A percentile compares a stretch with the other conserved stretches of the same genome.
phyloP scores from a whole-genome alignment of 139 green algal species.

The Chlamydomonas incerta region DNA sequence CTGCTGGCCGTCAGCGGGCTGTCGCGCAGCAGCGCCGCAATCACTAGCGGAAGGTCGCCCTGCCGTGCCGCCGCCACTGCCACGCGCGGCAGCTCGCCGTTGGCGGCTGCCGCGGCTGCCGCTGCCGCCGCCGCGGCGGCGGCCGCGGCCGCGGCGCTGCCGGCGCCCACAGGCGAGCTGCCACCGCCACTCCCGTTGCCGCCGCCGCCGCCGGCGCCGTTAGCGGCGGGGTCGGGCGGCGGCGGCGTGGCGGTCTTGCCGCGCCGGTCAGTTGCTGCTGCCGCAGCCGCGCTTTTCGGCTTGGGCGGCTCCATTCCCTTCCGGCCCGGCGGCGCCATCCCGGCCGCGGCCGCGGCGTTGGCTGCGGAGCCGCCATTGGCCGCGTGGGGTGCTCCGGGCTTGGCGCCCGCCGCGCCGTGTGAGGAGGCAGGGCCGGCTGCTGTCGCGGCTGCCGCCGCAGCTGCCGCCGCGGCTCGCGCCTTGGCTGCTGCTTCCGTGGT shows the following conservation, averaged over 20 bases:
- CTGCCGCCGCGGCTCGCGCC: too few relatives aligned
- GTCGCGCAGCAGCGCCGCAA: constrained; percentile 35
- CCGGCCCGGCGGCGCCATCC: background rate
- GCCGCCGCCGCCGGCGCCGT: background rate
- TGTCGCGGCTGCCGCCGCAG: too few relatives aligned
- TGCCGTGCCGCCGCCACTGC: constrained; percentile 8
- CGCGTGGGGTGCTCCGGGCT: too few relatives aligned
- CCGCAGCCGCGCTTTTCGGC: background rate
- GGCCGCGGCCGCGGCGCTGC: background rate
- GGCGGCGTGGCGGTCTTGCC: too few relatives aligned
- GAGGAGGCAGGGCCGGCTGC: too few relatives aligned
- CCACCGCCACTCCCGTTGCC: constrained; percentile 11
- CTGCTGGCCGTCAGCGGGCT: constrained; percentile 9
- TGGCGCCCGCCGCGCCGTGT: too few relatives aligned
- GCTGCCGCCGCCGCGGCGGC: background rate
- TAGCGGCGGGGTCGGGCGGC: background rate
- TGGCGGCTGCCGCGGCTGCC: background rate
- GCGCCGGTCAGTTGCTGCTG: background rate
- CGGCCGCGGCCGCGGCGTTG: too few relatives aligned
- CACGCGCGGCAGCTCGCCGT: constrained; percentile 3
- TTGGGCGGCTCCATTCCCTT: background rate
- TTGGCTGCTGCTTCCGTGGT: too few relatives aligned
- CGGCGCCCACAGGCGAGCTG: constrained; percentile 15
- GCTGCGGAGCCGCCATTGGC: too few relatives aligned
- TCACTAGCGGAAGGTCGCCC: constrained; percentile 22